Evolutionary conservation across 371 early-diverging fungal species (phyloP), one percentile per base, ranked within the genome.

Genomic region (Rozella allomycis): DNA sequence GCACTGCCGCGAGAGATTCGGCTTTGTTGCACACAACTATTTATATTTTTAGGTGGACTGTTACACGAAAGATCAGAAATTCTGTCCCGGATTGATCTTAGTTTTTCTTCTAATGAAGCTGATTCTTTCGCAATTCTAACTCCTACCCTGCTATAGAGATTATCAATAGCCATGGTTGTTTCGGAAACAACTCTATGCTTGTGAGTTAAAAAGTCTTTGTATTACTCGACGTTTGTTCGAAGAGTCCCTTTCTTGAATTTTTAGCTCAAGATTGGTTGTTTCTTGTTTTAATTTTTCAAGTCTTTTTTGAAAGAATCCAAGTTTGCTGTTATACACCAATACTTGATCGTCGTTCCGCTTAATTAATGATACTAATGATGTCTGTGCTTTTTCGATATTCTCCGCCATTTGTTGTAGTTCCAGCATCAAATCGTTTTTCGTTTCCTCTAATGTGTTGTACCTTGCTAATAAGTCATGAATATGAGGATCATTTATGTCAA

Each of bases 381-480:
- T 27, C 18, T 54, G 48, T 26, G 40, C 38, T 19, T 28, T 33
- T 33, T 62, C 63, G 16, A 66, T 55, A 16, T 50, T 50, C 30
- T 60, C 66, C 30, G 54, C 52, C 17, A 30, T 40, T 9, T 23
- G 17, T 20, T 45, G 45, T 8, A 56, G 38, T 21, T 40, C 49
- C 1, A 17, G 12, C n/a, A 43, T 47, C 13, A 66, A 30, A 33
- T 62, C 63, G n/a, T 52, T 45, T 31, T 55, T 51, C 2, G 66
- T 66, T 26, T 66, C 66, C 0, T 46, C 37, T 5, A 66, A 50
- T 9, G 66, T 66, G 17, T 50, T 50, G 35, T 66, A 44, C 9
- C 66, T 51, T 57, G 54, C 52, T 1, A 66, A 35, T 20, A 66
- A 51, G 38, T 66, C 66, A 41, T 57, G 60, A 31, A 66, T 58